Evolutionary conservation across 768 basidiomycete species (phyloP), one percentile per base, ranked within the genome.

Genomic region (Pleurotus tuoliensis): DNA sequence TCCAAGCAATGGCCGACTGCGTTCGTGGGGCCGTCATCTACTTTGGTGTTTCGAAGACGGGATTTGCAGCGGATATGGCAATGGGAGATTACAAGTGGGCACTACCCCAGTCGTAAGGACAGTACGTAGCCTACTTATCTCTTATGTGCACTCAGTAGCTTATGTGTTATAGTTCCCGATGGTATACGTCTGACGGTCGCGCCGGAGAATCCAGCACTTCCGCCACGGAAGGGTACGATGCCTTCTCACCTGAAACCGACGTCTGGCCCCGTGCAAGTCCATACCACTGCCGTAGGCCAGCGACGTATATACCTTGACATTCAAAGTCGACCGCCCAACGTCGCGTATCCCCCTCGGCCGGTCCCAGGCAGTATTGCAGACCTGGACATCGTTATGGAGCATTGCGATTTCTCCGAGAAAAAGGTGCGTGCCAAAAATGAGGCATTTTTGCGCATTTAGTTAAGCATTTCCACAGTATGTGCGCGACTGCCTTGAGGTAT

Each of bases 401-500:
- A 94, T 63, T 99, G 97, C 67, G 92, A 96, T 72, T 97, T 94
- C 68, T 84, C 85, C 13, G 78, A 83, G 59, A 80, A 82, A 63
- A 91, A 92, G 78, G 91, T 89, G 50, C 41, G 70, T 59, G 41
- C 15, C 30, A 34, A 34, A 37, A 30, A 41, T 50, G 55, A 47
- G 24, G 15, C 40, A 50, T 38, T 47, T 8, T 34, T 47, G 49
- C 25, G 37, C 27, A 55, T 57, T 53, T 8, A 24, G 58, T 52
- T 52, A 57, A 67, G 13, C 45, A 22, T 46, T n/a, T 44, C 34
- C 22, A 27, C 66, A 97, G 91, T 95, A 91, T 73, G 96, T 98
- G n/a, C 86, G 96, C 40, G 97, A 98, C 67, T 99, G 97, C 65
- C 77, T 99, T 40, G 95, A 98, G 70, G 87, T 96, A 45, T 81